Base-by-base conservation (phyloP, 1,284 basidiomycete species). In the Marasmius tenuissimus region DNA sequence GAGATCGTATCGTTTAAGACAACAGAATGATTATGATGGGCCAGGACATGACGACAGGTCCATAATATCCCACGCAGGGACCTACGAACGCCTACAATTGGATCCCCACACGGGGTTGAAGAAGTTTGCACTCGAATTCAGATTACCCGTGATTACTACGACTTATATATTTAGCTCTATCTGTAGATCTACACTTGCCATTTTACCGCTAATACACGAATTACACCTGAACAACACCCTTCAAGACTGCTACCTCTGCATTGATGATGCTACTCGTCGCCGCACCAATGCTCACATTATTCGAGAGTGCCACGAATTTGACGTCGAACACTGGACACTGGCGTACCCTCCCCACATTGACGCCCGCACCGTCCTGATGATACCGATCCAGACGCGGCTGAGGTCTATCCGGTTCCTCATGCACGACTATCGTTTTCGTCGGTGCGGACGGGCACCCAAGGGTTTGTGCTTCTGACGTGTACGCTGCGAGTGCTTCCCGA, bases 251-350 rank as follows among this genome's bases (percentile, higher is more conserved):
- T 45, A 93, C 80, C 81, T 99, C 97, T 4, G 97, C 97, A 74
- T 99, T 99, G 74, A 99, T 97, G 73, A 99, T 94, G 63, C 93
- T 96, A 69, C 92, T 95, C 51, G 97, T 99, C 56, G 97, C 97
- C 10, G 97, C 97, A 7, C 97, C 97, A 67, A 99, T 93, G 69
- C 91, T 90, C 65, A 98, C 96, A 72, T 99, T 99, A 77, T 98
- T 97, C 64, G 91, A 86, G 61, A 99, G 81, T 51, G 95, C 93
- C 47, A 98, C 92, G 74, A 99, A 98, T 81, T 97, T 97, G 82
- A 97, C 85, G 75, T 99, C 97, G 61, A 99, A 76, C 27, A 99
- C 96, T 40, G 86, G 82, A 73, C 96, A 98, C 73, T 94, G 87
- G 61, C 97, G 83, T 11, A 99, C 89, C 58, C 97, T 81, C 0